These are phyloP conservation scores for Picochlorum costavermella DNA, from an alignment of 139 green algal genomes.

Conservation along the genomic window DNA sequence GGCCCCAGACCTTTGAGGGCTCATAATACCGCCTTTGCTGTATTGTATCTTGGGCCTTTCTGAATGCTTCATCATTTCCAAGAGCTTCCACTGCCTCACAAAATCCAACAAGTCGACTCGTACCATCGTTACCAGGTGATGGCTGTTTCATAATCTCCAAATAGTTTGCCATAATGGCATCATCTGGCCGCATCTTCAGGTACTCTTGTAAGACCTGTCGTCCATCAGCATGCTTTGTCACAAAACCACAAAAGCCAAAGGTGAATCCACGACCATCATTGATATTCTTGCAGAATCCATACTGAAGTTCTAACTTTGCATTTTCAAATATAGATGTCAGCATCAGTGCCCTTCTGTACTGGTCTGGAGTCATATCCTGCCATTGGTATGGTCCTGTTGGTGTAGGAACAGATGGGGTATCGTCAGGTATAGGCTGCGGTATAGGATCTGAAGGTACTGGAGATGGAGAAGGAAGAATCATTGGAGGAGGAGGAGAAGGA, in stretches of 20 bases:
- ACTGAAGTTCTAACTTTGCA: slow-evolving; percentile 15
- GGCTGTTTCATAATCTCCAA: slow-evolving; percentile 1
- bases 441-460: background rate
- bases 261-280: slow-evolving; percentile 19
- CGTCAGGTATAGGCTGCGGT: background rate
- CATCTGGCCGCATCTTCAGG: no score
- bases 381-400: slow-evolving; percentile 6
- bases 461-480: background rate
- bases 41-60: slow-evolving; percentile 5
- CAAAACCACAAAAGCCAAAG: slow-evolving; percentile 18
- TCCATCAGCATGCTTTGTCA: slow-evolving; percentile 1
- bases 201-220: background rate
- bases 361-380: slow-evolving; percentile 12
- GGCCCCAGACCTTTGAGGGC: slow-evolving; percentile 5
- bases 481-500: slow-evolving; percentile 2
- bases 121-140: background rate
- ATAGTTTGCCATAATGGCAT: slow-evolving; percentile 4
- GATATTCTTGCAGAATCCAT: slow-evolving; percentile 5
- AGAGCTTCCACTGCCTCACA: slow-evolving; percentile 6
- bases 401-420: background rate
- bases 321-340: slow-evolving; percentile 33
- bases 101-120: background rate
- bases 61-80: slow-evolving; percentile 5
- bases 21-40: slow-evolving; percentile 11
- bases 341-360: slow-evolving; percentile 16